Evolutionary conservation across 306 rosid genomes (phyloP).

Genomic region (Pyrus betulifolia): DNA sequence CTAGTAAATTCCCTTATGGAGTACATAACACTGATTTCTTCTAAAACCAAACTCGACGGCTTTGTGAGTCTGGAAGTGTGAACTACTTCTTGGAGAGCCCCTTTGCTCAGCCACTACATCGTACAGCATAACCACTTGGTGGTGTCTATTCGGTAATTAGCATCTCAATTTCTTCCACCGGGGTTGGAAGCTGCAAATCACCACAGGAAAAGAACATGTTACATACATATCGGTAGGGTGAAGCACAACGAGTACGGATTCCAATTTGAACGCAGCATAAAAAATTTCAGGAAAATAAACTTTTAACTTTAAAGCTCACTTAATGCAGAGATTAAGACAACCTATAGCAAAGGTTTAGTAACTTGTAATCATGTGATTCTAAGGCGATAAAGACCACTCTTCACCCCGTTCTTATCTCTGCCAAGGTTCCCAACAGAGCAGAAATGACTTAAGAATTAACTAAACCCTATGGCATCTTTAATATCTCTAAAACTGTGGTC

Average conservation of each 20-base stretch:
- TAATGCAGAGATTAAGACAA: background rate
- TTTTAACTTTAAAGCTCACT: background rate
- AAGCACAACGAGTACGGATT: background rate
- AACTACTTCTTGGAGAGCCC: background rate
- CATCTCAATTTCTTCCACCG: conserved; percentile 57
- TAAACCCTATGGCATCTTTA: background rate
- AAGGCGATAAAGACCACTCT: too few relatives aligned
- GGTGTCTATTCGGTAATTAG: conserved; percentile 68
- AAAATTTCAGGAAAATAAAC: background rate
- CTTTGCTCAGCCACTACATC: conserved; percentile 16
- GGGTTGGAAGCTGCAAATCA: conserved; percentile 67
- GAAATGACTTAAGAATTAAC: background rate
- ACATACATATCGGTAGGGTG: background rate
- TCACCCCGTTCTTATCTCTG: too few relatives aligned
- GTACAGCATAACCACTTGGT: background rate
- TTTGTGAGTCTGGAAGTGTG: conserved; percentile 1
- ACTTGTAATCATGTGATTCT: background rate
- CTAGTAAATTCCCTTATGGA: background rate
- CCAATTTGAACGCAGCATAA: background rate
- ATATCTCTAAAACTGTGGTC: too few relatives aligned
- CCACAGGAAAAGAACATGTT: conserved; percentile 18
- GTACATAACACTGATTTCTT: background rate
- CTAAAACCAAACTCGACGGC: conserved; percentile 1
- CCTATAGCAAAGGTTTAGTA: background rate
- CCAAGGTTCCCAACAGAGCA: background rate